Evolutionary conservation across 768 basidiomycete genomes (phyloP), one percentile per base, ranked within the genome.

Genomic region (Crepidotus variabilis): DNA sequence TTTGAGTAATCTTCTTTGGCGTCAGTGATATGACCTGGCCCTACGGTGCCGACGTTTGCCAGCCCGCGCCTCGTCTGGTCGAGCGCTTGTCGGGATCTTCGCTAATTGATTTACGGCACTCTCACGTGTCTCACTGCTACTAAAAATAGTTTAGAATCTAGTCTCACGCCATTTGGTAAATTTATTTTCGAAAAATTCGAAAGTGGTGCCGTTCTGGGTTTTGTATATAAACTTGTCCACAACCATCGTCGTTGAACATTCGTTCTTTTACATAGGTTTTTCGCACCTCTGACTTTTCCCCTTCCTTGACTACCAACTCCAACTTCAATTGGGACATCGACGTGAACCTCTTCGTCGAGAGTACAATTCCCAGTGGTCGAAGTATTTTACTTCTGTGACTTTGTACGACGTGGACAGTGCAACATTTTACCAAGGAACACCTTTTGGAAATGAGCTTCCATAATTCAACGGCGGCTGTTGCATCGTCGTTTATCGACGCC

Each of bases 361-460:
- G n/a, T n/a, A 8, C 35, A 36, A 16, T 36, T 36, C 16, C 35
- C 35, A 36, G 16, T 8, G 35, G 8, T 36, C 35, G 9, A 8
- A 16, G 52, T 43, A 50, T 28, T 48, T 43, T 23, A 7, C 16
- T 45, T 32, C 33, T 18, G 46, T 52, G 43, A 36, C 35, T 36
- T 36, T 8, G 8, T 8, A 36, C 35, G 35, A 16, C 8, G 35
- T 8, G 35, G 35, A 36, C 16, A 8, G 35, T 16, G 8, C 35
- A 36, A 36, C 35, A 36, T 36, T 16, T 8, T 36, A 36, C 35
- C 16, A 8, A 4, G 28, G 28, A 28, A 28, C 28, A 8, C 8
- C 8, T 28, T 8, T 3, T 28, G 3, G 28, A 28, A 43, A 43
- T 43, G 39, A 16, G 71, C 22, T 74, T 77, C 58, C 79, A 82